A percentile compares a stretch with the other conserved stretches of the same genome.
Evolutionary conservation across 768 basidiomycete genomes (phyloP).

Genomic region (Naganishia vishniacii): DNA sequence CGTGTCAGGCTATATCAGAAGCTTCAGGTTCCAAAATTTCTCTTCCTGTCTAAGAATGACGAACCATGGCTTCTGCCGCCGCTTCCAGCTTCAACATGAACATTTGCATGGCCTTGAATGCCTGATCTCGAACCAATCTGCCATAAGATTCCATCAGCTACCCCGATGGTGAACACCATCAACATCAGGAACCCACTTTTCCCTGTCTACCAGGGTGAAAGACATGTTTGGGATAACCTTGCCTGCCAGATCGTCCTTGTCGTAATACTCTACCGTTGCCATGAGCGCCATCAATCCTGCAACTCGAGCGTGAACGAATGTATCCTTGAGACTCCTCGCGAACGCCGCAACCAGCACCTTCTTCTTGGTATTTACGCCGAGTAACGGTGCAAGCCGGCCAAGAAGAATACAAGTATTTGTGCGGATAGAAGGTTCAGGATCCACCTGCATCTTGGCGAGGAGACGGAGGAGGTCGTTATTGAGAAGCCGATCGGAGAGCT

Average conservation of each 20-base stretch:
- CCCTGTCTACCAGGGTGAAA: constrained; percentile 75
- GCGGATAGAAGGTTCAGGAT: constrained; percentile 87
- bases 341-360: constrained; percentile 98
- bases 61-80: constrained; percentile 76
- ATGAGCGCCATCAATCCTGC: constrained; percentile 94
- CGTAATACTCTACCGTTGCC: constrained; percentile 86
- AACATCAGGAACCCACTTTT: constrained; percentile 61
- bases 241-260: constrained; percentile 75
- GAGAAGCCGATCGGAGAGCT: constrained; percentile 84
- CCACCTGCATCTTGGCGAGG: constrained; percentile 85
- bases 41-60: constrained; percentile 27
- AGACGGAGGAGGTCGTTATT: constrained; percentile 94
- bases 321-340: constrained; percentile 76
- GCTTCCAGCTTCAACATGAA: constrained; percentile 78
- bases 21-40: not conserved
- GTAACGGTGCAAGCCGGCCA: constrained; percentile 75
- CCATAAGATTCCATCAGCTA: not conserved
- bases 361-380: constrained; percentile 82
- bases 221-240: constrained; percentile 84
- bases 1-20: constrained; percentile 57
- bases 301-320: constrained; percentile 85
- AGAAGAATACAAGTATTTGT: constrained; percentile 97
- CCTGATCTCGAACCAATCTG: constrained; percentile 90
- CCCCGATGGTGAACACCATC: not conserved
- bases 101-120: constrained; percentile 83